Evolutionary conservation across 371 early-diverging fungal species (phyloP), one percentile per base, ranked within the genome.

Genomic region (Mortierella sp.): DNA sequence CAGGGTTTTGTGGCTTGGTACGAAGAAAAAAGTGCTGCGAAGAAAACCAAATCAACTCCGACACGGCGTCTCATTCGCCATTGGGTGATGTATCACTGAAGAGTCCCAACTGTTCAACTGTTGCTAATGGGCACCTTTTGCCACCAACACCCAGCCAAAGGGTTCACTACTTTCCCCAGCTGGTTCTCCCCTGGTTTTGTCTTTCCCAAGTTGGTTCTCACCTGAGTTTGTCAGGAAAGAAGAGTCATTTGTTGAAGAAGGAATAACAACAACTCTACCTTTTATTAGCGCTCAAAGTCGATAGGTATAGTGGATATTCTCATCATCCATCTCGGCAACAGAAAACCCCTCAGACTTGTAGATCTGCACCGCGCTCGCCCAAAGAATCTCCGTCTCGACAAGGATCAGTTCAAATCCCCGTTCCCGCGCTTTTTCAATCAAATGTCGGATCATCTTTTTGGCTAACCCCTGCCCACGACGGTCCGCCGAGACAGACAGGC

Each of bases 281-380:
- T 27, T 56, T 8, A 16, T 21, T 56, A 27, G 21, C 27, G 8
- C 58, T 70, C 73, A 75, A 14, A 84, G 51, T 4, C 55, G 68
- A 24, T 77, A 82, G 32, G 75, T 79, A 51, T 51, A 82, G 49
- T 86, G 87, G 3, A 77, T 48, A 8, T 68, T 75, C 49, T 80
- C 80, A 18, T 75, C 78, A 6, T 70, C 71, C 2, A 14, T 68
- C 55, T 79, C 78, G 0, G 78, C 83, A 16, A 82, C 76, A 18
- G 6, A 10, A 46, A 82, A 86, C n/a, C 82, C 80, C 35, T 56
- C 41, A 0, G 80, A 54, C 56, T 75, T 76, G 76, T 86, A 86
- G 12, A 86, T 55, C n/a, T 75, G 75, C 29, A 86, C 82, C 7
- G 87, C 87, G 46, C 83, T 86, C 43, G 72, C 46, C 87, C 87